Percentiles rank a stretch among this genome's conserved stretches.
phyloP scores from a whole-genome alignment of 352 stramenopile genomes.

The Aphanomyces euteiches region DNA sequence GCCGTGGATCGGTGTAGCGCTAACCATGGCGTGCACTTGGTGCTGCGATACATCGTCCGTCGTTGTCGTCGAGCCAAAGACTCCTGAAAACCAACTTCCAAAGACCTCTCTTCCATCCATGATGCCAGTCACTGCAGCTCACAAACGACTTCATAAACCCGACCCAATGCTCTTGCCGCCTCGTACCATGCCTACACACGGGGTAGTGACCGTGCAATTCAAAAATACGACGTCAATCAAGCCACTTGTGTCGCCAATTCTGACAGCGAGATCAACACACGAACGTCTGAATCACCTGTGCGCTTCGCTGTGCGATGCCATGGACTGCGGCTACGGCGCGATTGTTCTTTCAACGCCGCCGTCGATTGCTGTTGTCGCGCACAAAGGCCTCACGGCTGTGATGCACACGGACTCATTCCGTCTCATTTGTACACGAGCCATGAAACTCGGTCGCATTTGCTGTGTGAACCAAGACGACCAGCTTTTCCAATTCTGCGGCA shows the following conservation, averaged over 20 bases:
- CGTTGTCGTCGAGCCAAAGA: not conserved
- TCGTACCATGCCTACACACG: no score
- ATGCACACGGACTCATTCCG: slow-evolving; percentile 17
- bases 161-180: no score
- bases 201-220: not conserved
- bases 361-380: slow-evolving; percentile 14
- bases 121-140: no score
- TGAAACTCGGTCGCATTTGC: slow-evolving; percentile 7
- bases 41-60: slow-evolving; percentile 15
- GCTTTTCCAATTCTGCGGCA: slow-evolving; percentile 19
- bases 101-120: no score
- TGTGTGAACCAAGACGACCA: slow-evolving; percentile 11
- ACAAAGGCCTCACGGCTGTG: slow-evolving; percentile 14
- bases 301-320: slow-evolving; percentile 13
- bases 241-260: slow-evolving; percentile 16
- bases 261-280: not conserved
- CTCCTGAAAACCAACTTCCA: not conserved
- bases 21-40: slow-evolving; percentile 22
- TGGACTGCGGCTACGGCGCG: slow-evolving; percentile 16
- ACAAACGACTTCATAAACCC: no score
- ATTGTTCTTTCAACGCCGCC: slow-evolving; percentile 9
- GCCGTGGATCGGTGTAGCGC: slow-evolving; percentile 10
- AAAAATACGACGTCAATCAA: not conserved
- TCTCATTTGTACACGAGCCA: slow-evolving; percentile 17
- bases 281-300: slow-evolving; percentile 4